Percentiles rank a stretch among this genome's conserved stretches.
phyloP scores from a whole-genome alignment of 192 early-diverging fungal species.

The Martensiomyces pterosporus region DNA sequence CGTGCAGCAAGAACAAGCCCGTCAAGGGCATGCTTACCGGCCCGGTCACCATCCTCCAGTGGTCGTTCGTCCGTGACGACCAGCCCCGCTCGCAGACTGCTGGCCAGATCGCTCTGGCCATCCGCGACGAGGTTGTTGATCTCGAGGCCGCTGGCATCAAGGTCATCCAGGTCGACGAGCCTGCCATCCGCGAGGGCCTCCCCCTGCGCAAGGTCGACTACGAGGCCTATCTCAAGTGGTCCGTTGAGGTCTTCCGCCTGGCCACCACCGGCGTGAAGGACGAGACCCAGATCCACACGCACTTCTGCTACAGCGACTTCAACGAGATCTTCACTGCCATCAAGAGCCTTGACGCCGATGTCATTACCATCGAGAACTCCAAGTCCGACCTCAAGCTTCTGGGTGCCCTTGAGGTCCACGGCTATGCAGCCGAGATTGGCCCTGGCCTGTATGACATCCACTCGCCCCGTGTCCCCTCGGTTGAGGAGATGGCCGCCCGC shows the following conservation, averaged over 20 bases:
- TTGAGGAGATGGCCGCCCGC: slow-evolving; percentile 83
- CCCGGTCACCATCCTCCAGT: slow-evolving; percentile 95
- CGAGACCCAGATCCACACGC: slow-evolving; percentile 94
- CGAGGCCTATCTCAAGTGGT: slow-evolving; percentile 91
- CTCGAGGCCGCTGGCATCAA: slow-evolving; percentile 88
- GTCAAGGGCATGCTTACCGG: slow-evolving; percentile 99
- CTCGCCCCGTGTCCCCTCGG: slow-evolving; percentile 91
- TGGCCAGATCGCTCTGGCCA: slow-evolving; percentile 88
- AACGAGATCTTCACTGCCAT: slow-evolving; percentile 97
- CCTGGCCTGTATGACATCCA: slow-evolving; percentile 99
- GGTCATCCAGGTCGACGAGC: slow-evolving; percentile 97
- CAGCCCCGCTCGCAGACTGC: slow-evolving; percentile 80
- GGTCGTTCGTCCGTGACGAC: slow-evolving; percentile 99
- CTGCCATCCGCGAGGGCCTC: slow-evolving; percentile 97
- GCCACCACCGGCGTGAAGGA: slow-evolving; percentile 80
- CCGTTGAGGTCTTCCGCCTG: slow-evolving; percentile 89
- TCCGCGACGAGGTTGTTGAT: slow-evolving; percentile 94
- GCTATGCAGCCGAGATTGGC: slow-evolving; percentile 87
- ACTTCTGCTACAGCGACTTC: slow-evolving; percentile 99
- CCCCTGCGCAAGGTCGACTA: slow-evolving; percentile 86
- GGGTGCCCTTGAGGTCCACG: slow-evolving; percentile 73
- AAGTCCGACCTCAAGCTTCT: slow-evolving; percentile 97
- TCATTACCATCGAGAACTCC: slow-evolving; percentile 97
- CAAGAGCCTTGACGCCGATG: slow-evolving; percentile 89
- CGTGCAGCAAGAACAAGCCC: slow-evolving; percentile 73